Conservation (phyloP, 2,329 filamentous ascomycete species). For the Colletotrichum melonis region DNA sequence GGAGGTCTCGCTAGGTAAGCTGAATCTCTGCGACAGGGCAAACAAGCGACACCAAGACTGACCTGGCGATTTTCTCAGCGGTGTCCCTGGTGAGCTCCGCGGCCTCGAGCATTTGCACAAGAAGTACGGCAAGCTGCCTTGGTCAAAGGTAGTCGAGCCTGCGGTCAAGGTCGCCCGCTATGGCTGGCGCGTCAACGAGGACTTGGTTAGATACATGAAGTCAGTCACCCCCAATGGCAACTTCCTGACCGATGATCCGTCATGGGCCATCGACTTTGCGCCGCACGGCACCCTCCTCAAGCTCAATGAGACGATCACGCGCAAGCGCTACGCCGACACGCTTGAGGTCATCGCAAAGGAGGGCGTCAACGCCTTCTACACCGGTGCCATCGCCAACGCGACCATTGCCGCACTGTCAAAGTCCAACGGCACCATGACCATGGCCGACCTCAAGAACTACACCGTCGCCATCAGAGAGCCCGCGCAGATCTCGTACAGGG, state of each 20-base stretch:
- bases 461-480: conserved; percentile 72
- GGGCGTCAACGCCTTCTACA: conserved; percentile 77
- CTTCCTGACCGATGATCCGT: conserved; percentile 77
- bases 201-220: conserved; percentile 79
- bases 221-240: conserved; percentile 54
- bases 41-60: neutral
- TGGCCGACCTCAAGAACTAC: conserved; percentile 79
- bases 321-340: conserved; percentile 79
- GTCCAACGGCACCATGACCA: conserved; percentile 80
- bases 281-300: conserved; percentile 75
- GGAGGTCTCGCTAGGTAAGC: conserved; percentile 80
- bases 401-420: conserved; percentile 74
- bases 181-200: conserved; percentile 78
- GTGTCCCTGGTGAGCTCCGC: conserved; percentile 76
- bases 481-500: conserved; percentile 72
- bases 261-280: conserved; percentile 88
- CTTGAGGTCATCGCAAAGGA: conserved; percentile 75
- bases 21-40: conserved; percentile 41
- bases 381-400: conserved; percentile 74
- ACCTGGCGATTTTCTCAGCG: conserved; percentile 50
- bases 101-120: conserved; percentile 81
- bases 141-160: conserved; percentile 75
- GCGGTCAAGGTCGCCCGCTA: conserved; percentile 78
- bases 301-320: conserved; percentile 79
- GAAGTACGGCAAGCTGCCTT: conserved; percentile 72